phyloP scores from a whole-genome alignment of 2,329 filamentous ascomycete genomes.

The Colletotrichum sp. region DNA sequence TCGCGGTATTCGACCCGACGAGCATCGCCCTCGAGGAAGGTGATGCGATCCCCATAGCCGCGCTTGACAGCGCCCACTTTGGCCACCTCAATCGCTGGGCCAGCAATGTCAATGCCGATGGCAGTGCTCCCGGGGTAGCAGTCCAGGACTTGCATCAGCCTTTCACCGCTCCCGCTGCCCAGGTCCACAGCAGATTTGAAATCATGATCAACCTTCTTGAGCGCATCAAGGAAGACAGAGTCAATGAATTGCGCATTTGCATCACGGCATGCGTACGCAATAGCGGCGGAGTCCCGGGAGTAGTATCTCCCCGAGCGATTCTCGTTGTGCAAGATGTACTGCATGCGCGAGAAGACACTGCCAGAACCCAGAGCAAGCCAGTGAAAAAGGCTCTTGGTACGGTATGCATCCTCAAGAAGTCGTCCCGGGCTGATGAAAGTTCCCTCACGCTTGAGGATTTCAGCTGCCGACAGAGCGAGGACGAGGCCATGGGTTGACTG shows the following conservation, averaged over 20 bases:
- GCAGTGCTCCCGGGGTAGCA: constrained; percentile 6
- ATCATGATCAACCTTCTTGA: not conserved
- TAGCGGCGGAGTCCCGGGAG: constrained; percentile 16
- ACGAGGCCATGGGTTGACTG: not conserved
- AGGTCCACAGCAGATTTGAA: constrained; percentile 19
- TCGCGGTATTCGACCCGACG: not conserved
- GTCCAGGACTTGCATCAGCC: constrained; percentile 18
- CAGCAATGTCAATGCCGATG: constrained; percentile 22
- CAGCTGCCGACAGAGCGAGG: not conserved
- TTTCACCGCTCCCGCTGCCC: constrained; percentile 20
- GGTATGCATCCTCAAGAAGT: not conserved
- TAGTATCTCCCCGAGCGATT: constrained; percentile 9
- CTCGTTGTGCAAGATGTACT: constrained; percentile 7
- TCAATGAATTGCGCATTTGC: not conserved
- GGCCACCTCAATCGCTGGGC: constrained; percentile 11
- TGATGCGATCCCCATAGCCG: not conserved
- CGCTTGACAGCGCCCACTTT: not conserved
- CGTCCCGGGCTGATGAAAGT: not conserved
- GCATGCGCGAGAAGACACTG: not conserved
- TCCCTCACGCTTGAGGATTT: not conserved
- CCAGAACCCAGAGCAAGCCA: not conserved
- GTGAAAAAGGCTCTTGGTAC: not conserved
- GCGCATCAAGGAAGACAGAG: not conserved
- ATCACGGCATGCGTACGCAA: constrained; percentile 11
- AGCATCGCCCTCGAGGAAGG: constrained; percentile 4